Percentiles rank a stretch among this genome's conserved stretches.
These are phyloP conservation scores for Cytidiella melzeri DNA, from an alignment of 768 basidiomycete genomes.

Conservation along the genomic window DNA sequence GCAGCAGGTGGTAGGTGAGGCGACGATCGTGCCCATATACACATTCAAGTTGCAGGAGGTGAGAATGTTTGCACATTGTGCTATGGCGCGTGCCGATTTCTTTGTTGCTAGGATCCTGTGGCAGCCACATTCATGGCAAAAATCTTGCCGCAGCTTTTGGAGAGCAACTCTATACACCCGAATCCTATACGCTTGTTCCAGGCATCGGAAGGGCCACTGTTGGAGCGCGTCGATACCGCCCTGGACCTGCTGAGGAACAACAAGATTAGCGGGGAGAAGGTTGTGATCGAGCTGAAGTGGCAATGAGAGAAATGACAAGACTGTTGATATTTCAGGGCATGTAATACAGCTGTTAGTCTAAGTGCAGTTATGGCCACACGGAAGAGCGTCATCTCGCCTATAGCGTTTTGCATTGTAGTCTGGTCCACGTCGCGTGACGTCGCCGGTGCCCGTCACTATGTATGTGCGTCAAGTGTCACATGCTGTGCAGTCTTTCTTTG, in stretches of 20 bases:
- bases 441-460: no score
- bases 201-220: neutral
- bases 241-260: constrained; percentile 2
- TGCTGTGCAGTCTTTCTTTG: no score
- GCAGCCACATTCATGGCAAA: neutral
- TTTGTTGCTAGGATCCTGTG: neutral
- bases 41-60: neutral
- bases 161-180: constrained; percentile 1
- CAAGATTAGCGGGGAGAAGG: constrained; percentile 11
- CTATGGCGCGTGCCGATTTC: neutral
- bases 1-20: neutral
- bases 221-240: constrained; percentile 4
- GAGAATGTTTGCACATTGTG: no score
- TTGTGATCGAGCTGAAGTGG: constrained; percentile 3
- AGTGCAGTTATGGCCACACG: no score
- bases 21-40: neutral
- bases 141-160: constrained; percentile 4
- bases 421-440: no score
- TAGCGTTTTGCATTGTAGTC: no score
- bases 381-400: no score
- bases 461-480: no score
- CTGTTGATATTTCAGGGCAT: no score
- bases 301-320: no score
- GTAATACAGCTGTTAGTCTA: no score
- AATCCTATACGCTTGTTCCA: neutral